Evolutionary conservation across 768 basidiomycete species (phyloP), one percentile per base, ranked within the genome.

Genomic region (Clathrus columnatus): DNA sequence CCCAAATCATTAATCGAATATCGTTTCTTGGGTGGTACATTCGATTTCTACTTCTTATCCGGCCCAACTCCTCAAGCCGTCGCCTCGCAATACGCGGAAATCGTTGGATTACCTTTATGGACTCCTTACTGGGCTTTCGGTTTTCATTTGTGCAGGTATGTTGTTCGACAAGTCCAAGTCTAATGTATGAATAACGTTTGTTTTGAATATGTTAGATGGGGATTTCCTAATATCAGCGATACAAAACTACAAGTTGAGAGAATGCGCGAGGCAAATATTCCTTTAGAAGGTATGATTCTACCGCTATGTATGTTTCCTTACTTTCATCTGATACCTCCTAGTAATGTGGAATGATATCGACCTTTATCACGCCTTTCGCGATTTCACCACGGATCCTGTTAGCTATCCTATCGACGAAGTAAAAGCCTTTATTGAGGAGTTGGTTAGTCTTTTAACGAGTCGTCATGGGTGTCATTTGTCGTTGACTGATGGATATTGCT

Each of bases 341-440:
- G 83, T 81, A 44, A 85, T 85, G 75, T 87, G 85, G 85, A 86
- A 83, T 62, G 85, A 87, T 60, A 84, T 87, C 57, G 85, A 87
- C 67, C 59, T 87, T 51, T 87, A 85, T 60, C 80, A 85, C 60
- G 78, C 83, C 24, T 71, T 76, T 30, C 75, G 85, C 16, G 85
- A 84, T 66, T 85, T 86, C 60, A 87, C 85, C 4, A 68, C 75
- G 6, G 84, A 86, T 63, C 83, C 84, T 11, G 75, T 80, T 26
- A 76, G 71, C 44, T 87, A 80, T 71, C 80, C 84, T 5, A 69
- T 64, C 16, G 73, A 77, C 17, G 77, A 81, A 57, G 67, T 85
- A 61, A 67, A 69, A 23, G 62, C 64, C 46, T 84, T 84, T 62
- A 84, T 82, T 42, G 62, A 64, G 30, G 74, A 79, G 54, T 65